phyloP scores from a whole-genome alignment of 371 early-diverging fungal genomes.

The Lichtheimia hyalospora region DNA sequence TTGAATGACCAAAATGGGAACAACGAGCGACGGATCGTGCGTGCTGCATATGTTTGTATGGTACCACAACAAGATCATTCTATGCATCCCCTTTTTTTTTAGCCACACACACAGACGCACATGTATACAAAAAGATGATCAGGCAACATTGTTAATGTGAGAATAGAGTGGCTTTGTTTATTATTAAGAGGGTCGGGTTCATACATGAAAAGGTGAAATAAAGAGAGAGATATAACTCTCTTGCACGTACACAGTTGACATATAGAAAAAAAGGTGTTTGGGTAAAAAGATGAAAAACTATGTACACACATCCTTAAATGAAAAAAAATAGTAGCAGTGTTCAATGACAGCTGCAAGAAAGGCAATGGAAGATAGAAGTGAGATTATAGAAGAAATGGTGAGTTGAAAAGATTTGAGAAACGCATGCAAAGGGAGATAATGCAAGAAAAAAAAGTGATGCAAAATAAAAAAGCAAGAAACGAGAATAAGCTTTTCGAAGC shows the following conservation, averaged over 20 bases:
- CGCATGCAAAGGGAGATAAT: not conserved
- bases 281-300: not conserved
- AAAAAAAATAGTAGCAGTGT: not conserved
- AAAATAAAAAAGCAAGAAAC: conserved; percentile 8
- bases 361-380: not conserved
- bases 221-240: not conserved
- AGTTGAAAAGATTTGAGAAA: not conserved
- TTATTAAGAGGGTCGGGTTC: not conserved
- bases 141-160: too few relatives aligned
- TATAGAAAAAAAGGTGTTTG: not conserved
- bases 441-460: not conserved
- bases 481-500: conserved; percentile 7
- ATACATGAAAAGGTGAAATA: conserved; percentile 1
- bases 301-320: conserved; percentile 2
- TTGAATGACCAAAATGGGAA: too few relatives aligned
- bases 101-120: too few relatives aligned
- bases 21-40: too few relatives aligned
- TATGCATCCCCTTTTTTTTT: too few relatives aligned
- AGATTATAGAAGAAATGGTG: not conserved
- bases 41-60: too few relatives aligned
- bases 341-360: not conserved
- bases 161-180: not conserved
- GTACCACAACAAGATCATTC: too few relatives aligned
- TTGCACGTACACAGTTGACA: conserved; percentile 3
- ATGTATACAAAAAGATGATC: too few relatives aligned